Conservation (phyloP, 129 eudicot genomes). For the Ambrosia trifida region DNA sequence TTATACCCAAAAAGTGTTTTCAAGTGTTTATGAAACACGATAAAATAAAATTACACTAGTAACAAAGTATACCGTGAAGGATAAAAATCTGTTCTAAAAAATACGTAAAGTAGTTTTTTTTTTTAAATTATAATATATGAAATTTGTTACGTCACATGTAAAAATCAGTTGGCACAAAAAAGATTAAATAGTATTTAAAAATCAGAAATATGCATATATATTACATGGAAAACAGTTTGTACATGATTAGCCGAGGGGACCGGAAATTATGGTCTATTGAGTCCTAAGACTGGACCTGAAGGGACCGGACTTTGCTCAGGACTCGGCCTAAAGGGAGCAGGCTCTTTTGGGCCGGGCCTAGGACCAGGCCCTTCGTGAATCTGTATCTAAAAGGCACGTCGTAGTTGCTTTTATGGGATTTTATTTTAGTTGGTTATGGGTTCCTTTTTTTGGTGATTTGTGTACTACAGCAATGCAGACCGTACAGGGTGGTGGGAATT, state of each 20-base stretch:
- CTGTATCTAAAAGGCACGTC: not conserved
- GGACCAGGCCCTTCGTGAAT: not conserved
- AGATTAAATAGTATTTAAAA: too few species aligned
- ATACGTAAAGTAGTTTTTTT: not conserved
- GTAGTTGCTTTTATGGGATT: not conserved
- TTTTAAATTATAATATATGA: too few species aligned
- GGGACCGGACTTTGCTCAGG: not conserved
- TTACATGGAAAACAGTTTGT: too few species aligned
- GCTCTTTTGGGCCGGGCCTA: not conserved
- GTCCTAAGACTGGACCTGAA: not conserved
- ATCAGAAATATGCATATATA: too few species aligned
- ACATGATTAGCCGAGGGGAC: not conserved
- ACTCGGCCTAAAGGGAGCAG: not conserved
- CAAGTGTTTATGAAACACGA: not conserved
- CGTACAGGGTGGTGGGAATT: constrained; percentile 96
- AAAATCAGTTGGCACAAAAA: not conserved
- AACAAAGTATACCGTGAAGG: not conserved
- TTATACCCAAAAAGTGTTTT: not conserved
- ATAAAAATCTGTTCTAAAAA: not conserved
- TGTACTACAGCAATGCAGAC: constrained; percentile 78
- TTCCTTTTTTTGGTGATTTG: constrained; percentile 19
- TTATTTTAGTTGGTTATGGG: not conserved
- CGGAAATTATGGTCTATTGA: not conserved
- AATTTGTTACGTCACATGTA: not conserved
- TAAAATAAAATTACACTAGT: not conserved